Percentiles rank a stretch among this genome's conserved stretches.
Evolutionary conservation across 202 grass and related monocot genomes (phyloP).

Genomic region (Panicum hallii): DNA sequence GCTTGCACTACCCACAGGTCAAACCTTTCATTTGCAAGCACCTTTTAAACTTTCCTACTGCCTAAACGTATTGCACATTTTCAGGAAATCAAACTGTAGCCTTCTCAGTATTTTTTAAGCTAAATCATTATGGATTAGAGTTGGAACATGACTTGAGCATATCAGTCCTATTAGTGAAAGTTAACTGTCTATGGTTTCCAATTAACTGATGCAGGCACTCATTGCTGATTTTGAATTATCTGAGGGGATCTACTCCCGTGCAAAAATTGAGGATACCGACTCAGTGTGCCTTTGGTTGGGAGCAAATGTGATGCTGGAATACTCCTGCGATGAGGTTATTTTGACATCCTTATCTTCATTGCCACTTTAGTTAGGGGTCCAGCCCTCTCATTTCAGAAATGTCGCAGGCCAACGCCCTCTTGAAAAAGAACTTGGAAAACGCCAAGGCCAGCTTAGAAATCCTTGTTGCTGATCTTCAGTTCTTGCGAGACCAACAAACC

Average conservation of each 20-base stretch:
- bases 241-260: constrained; percentile 91
- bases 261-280: constrained; percentile 75
- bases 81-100: neutral
- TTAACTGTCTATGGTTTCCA: neutral
- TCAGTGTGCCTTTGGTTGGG: constrained; percentile 98
- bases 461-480: constrained; percentile 88
- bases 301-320: constrained; percentile 98
- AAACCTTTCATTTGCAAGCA: too few species aligned
- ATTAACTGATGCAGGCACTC: constrained; percentile 64
- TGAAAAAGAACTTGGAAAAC: constrained; percentile 96
- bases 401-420: constrained; percentile 74
- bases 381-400: neutral
- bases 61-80: neutral
- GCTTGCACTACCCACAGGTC: neutral
- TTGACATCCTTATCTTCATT: neutral
- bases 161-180: constrained; percentile 14
- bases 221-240: constrained; percentile 95
- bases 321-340: constrained; percentile 86
- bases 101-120: neutral
- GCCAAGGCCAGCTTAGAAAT: constrained; percentile 96
- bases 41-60: neutral
- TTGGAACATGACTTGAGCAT: neutral
- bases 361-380: neutral
- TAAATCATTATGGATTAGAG: constrained; percentile 5
- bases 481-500: constrained; percentile 94